Evolutionary conservation across 306 rosid genomes (phyloP), one percentile per base, ranked within the genome.

Genomic region (Dicorynia guianensis): DNA sequence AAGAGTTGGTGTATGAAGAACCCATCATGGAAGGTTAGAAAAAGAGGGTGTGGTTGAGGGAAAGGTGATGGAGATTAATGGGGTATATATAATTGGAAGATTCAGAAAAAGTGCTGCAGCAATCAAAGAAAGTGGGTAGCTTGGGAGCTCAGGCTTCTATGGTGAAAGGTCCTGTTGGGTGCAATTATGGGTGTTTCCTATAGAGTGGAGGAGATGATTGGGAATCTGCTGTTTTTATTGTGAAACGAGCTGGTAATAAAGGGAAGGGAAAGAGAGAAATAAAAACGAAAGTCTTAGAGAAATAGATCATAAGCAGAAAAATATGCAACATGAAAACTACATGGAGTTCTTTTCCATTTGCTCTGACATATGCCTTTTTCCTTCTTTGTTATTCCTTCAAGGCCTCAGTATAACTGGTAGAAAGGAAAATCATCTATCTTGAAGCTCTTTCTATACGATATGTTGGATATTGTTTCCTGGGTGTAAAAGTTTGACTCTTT

Each of bases 121-220:
- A 56, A 78, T 69, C 4, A 78, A 68, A 46, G 15, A 67, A 20
- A 71, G 63, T 15, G 76, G 75, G 71, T 77, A 49, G 75, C 76
- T 75, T 82, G 50, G 83, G 74, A 81, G 87, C 86, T 87, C 87
- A 81, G 81, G 66, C 81, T 85, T 81, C 80, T 71, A 81, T 73
- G 84, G 72, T 76, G 78, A 69, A 69, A 65, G 81, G 84, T 72
- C 71, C 75, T 87, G 90, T 82, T 91, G 97, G 97, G 94, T 85
- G 91, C 87, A 89, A 91, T 91, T 73, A 91, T 91, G 89, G 73
- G 76, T 87, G 89, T 91, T 89, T 79, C 89, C 87, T 76, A 64
- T 65, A 81, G 80, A 79, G 88, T 91, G 97, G 97, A 89, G 69
- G 83, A 52, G 88, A 91, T 91, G 88, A 91, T 91, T 89, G 92